Percentiles rank a stretch among this genome's conserved stretches.
Conservation (phyloP, 106 monocot species). For the Dendrobium huoshanense region DNA sequence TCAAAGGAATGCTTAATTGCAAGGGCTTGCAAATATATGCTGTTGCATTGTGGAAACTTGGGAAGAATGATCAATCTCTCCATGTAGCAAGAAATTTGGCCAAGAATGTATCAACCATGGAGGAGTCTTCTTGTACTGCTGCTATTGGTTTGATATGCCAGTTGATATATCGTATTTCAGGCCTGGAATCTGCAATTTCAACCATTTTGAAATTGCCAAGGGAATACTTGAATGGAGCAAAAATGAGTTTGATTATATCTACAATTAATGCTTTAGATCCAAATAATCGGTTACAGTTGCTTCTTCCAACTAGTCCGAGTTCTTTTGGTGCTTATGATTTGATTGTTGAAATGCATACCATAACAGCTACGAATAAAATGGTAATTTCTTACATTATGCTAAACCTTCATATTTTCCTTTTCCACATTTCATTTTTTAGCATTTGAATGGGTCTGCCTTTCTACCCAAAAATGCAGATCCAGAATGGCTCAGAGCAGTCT, state of each 20-base stretch:
- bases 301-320: slow-evolving; percentile 24
- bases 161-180: slow-evolving; percentile 59
- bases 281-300: slow-evolving; percentile 37
- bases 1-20: slow-evolving; percentile 56
- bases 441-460: not conserved
- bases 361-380: slow-evolving; percentile 60
- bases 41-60: slow-evolving; percentile 72
- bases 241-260: slow-evolving; percentile 40
- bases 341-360: slow-evolving; percentile 44
- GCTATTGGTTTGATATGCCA: slow-evolving; percentile 66
- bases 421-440: not conserved
- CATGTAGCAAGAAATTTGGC: slow-evolving; percentile 46
- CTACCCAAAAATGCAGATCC: slow-evolving; percentile 40
- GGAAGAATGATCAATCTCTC: slow-evolving; percentile 53
- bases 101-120: slow-evolving; percentile 44
- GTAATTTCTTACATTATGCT: slow-evolving; percentile 21
- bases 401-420: not conserved
- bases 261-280: slow-evolving; percentile 59
- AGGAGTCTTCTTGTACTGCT: slow-evolving; percentile 33
- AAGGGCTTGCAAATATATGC: slow-evolving; percentile 76
- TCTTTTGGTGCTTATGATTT: slow-evolving; percentile 30
- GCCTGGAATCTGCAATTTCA: slow-evolving; percentile 41
- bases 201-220: slow-evolving; percentile 46
- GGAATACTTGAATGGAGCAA: slow-evolving; percentile 35
- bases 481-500: slow-evolving; percentile 19